These are phyloP conservation scores for baker's yeast (Saccharomyces cerevisiae) DNA, from an alignment of 805 yeast genomes.

Conservation along the genomic window DNA sequence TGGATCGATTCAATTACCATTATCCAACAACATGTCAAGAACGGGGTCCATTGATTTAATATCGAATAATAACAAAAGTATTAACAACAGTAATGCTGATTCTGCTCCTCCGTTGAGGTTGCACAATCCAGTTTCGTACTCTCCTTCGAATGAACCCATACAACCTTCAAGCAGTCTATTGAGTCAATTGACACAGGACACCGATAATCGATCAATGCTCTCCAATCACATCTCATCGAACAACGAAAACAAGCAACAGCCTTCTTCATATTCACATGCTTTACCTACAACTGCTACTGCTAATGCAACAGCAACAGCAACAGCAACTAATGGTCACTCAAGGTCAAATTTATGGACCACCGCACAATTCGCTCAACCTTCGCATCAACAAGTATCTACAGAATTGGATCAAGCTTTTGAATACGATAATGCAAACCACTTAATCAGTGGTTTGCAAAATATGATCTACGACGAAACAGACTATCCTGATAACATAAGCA, in stretches of 20 bases:
- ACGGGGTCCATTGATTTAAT: not conserved
- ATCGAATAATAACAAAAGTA: not conserved
- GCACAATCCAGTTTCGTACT: constrained; percentile 17
- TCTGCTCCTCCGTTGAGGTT: constrained; percentile 8
- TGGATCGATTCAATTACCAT: not conserved
- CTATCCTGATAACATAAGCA: constrained; percentile 23
- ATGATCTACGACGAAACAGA: constrained; percentile 28
- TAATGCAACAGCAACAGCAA: constrained; percentile 11
- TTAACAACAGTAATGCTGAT: not conserved
- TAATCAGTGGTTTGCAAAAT: constrained; percentile 27
- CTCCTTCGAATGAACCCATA: constrained; percentile 2
- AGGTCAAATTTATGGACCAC: not conserved
- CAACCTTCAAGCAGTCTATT: constrained; percentile 1
- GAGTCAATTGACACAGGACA: constrained; percentile 2
- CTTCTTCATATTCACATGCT: constrained; percentile 6
- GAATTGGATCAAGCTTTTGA: constrained; percentile 21
- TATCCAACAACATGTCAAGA: not conserved
- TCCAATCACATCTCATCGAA: not conserved
- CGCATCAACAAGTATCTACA: constrained; percentile 1
- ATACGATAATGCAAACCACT: constrained; percentile 25
- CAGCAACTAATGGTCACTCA: constrained; percentile 1
- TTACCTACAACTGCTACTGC: constrained; percentile 13
- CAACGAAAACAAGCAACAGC: not conserved
- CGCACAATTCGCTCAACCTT: constrained; percentile 6
- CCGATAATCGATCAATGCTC: not conserved